Percentiles rank a stretch among this genome's conserved stretches.
These are phyloP conservation scores for Vitis hybrid DNA, from an alignment of 177 flowering plant genomes.

Conservation along the genomic window DNA sequence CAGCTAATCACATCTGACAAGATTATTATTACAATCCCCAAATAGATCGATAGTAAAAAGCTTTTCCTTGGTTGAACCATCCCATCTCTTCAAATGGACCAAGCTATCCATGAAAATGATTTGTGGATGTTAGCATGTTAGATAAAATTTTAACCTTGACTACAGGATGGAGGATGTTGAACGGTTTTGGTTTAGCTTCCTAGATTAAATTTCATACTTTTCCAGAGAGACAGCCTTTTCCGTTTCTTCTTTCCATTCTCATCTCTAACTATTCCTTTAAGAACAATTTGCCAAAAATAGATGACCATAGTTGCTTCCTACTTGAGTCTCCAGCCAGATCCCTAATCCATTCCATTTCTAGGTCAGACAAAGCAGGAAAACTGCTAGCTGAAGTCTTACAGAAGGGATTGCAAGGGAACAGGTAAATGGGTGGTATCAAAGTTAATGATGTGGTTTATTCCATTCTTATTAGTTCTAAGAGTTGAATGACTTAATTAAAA, in stretches of 20 bases:
- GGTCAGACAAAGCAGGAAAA: slow-evolving; percentile 95
- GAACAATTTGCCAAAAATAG: background rate
- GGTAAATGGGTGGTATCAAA: slow-evolving; percentile 32
- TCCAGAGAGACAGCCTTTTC: background rate
- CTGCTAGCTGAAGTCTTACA: slow-evolving; percentile 85
- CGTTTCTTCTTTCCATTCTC: background rate
- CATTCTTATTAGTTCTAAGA: background rate
- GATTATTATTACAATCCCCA: too few species aligned
- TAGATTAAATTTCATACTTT: background rate
- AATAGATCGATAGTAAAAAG: background rate
- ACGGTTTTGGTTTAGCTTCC: background rate
- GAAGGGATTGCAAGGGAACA: slow-evolving; percentile 88
- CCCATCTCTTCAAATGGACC: background rate
- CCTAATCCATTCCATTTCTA: slow-evolving; percentile 20
- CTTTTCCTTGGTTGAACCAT: background rate
- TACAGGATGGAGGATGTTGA: background rate
- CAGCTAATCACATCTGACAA: too few species aligned
- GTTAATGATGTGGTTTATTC: background rate
- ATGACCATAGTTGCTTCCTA: background rate
- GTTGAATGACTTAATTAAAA: background rate
- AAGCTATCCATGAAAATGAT: too few species aligned
- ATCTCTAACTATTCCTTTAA: background rate
- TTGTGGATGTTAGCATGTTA: too few species aligned
- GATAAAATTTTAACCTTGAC: background rate
- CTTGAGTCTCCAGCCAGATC: background rate